Conservation (phyloP, 2,329 filamentous ascomycete species). For the Pyrenophora teres region DNA sequence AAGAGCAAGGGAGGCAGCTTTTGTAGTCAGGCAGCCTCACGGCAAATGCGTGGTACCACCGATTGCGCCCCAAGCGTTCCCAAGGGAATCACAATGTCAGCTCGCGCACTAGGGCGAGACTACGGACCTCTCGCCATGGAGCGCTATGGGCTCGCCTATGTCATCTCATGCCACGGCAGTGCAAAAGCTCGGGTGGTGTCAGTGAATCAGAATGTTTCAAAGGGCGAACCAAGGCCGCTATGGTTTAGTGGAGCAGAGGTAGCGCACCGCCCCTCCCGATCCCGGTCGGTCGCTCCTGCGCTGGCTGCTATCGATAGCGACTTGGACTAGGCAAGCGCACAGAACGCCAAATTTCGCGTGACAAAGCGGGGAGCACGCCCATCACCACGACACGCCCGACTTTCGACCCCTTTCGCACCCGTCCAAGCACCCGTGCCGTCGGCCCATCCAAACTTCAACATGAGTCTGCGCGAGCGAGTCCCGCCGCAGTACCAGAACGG, state of each 20-base stretch:
- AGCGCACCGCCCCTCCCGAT: not conserved
- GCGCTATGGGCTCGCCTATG: conserved; percentile 13
- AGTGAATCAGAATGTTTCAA: conserved; percentile 1
- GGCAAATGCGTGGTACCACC: not conserved
- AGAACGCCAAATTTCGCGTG: conserved; percentile 21
- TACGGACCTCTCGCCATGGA: conserved; percentile 9
- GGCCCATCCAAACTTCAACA: conserved; percentile 13
- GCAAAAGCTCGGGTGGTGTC: not conserved
- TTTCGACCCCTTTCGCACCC: conserved; percentile 10
- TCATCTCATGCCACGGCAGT: not conserved
- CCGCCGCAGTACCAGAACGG: conserved; percentile 48
- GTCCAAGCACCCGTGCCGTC: conserved; percentile 8
- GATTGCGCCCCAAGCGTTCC: conserved; percentile 5
- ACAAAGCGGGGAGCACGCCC: conserved; percentile 17
- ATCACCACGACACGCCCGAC: conserved; percentile 4
- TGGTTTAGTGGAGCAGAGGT: conserved; percentile 2
- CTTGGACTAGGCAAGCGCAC: conserved; percentile 22
- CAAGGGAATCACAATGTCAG: conserved; percentile 5
- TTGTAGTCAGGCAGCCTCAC: conserved; percentile 7
- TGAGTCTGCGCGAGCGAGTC: conserved; percentile 28
- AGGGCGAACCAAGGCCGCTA: not conserved
- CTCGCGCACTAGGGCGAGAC: conserved; percentile 14
- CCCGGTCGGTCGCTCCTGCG: not conserved
- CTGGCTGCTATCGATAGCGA: conserved; percentile 23
- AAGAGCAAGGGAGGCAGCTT: conserved; percentile 11